Base-by-base conservation (phyloP, 257 asterid genomes). In the Echium plantagineum region DNA sequence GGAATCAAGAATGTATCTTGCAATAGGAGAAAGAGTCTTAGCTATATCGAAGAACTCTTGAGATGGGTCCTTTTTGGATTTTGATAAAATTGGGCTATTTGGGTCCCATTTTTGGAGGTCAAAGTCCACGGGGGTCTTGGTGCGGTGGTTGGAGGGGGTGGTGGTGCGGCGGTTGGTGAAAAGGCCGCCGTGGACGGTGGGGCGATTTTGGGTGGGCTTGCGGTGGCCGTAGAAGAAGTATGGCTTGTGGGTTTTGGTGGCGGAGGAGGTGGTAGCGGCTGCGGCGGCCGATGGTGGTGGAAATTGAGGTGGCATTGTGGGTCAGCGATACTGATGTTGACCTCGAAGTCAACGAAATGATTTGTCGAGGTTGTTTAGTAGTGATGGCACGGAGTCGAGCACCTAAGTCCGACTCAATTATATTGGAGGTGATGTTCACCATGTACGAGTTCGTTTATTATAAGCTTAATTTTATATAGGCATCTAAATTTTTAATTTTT, bases 181-280 rank as follows among this genome's bases (percentile, higher is more conserved):
- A 21, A 81, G 72, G 65, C 97, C 97, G 20, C 98, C 98, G 24
- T 77, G 89, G 35, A 91, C 97, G 58, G 94, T 78, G 62, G 97
- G 97, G 56, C 94, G 87, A 80, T 84, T 76, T 67, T 85, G 96
- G 67, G 90, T 71, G 62, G 95, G 90, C 46, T 79, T 84, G 16
- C 95, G 94, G 84, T 88, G 98, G 68, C 98, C 98, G 71, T 84
- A 84, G 81, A 77, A 91, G 76, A 91, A 83, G 82, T 88, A 88
- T 12, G 95, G 87, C 46, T 83, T 84, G 32, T 19, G 67, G 9
- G 78, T 64, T 49, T 73, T 78, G 62, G 72, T 12, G 49, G 13
- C 3, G 74, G 67, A 70, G 67, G 68, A 69, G 68, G 76, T 16
- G 2, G 64, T 31, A 7, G 38, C 6, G 5, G 38, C 9, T 4